Evolutionary conservation across 192 early-diverging fungal genomes (phyloP).

Genomic region (Coemansia guatemalensis): DNA sequence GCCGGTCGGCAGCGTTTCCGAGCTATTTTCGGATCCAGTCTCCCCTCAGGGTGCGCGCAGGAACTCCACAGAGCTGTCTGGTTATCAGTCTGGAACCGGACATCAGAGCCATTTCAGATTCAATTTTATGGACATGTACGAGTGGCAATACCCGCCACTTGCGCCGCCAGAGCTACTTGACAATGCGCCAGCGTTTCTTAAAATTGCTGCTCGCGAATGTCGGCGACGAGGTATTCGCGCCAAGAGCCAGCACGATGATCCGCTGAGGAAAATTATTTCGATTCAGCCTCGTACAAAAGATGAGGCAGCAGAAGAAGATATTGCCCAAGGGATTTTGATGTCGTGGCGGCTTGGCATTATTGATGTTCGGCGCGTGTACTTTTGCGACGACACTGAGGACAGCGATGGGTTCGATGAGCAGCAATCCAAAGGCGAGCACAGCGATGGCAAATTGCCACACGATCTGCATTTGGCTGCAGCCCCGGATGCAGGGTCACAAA

Average conservation of each 20-base stretch:
- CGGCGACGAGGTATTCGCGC: slow-evolving; percentile 26
- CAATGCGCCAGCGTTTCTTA: slow-evolving; percentile 33
- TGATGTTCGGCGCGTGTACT: slow-evolving; percentile 47
- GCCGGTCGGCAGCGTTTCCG: slow-evolving; percentile 1
- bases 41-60: neutral
- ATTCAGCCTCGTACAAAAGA: slow-evolving; percentile 20
- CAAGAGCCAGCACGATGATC: slow-evolving; percentile 25
- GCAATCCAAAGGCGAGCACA: neutral
- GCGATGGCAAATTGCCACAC: slow-evolving; percentile 5
- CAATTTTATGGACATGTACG: slow-evolving; percentile 46
- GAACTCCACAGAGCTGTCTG: neutral
- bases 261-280: slow-evolving; percentile 26
- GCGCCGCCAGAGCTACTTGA: slow-evolving; percentile 15
- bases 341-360: slow-evolving; percentile 45
- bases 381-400: slow-evolving; percentile 28
- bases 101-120: slow-evolving; percentile 24
- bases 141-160: slow-evolving; percentile 44
- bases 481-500: neutral
- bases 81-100: neutral
- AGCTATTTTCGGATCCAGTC: slow-evolving; percentile 22
- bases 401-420: slow-evolving; percentile 12
- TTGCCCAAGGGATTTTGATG: slow-evolving; percentile 34
- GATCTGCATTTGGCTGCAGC: neutral
- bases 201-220: slow-evolving; percentile 41
- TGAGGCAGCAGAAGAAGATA: slow-evolving; percentile 15